These are phyloP conservation scores for Taiwanofungus camphoratus DNA, from an alignment of 1,284 basidiomycete species.

Conservation along the genomic window DNA sequence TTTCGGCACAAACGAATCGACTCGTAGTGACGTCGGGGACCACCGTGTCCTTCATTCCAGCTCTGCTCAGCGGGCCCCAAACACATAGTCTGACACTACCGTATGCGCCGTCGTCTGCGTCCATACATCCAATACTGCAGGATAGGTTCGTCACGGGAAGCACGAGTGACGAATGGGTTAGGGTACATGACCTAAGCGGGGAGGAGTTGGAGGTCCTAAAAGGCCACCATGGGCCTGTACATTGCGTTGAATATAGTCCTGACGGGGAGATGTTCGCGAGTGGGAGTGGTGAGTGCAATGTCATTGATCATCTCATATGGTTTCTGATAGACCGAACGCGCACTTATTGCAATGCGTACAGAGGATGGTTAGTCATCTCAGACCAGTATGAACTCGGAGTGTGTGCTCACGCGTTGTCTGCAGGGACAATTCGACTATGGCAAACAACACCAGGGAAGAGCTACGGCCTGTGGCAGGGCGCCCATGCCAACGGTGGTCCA, in stretches of 20 bases:
- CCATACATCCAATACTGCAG: slow-evolving; percentile 83
- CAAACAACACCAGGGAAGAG: slow-evolving; percentile 90
- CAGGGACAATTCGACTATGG: slow-evolving; percentile 93
- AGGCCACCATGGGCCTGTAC: slow-evolving; percentile 96
- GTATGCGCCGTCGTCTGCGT: slow-evolving; percentile 86
- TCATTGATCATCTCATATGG: too few species aligned
- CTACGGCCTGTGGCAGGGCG: slow-evolving; percentile 90
- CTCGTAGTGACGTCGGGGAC: slow-evolving; percentile 90
- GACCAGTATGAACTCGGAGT: not conserved
- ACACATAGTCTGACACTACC: slow-evolving; percentile 68
- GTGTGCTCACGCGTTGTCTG: slow-evolving; percentile 1
- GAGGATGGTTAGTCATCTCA: slow-evolving; percentile 57
- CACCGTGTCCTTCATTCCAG: slow-evolving; percentile 83
- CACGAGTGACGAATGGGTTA: slow-evolving; percentile 90
- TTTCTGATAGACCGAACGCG: too few species aligned
- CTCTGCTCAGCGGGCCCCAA: slow-evolving; percentile 48
- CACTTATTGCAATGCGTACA: slow-evolving; percentile 27
- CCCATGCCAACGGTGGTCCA: slow-evolving; percentile 43
- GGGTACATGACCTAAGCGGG: slow-evolving; percentile 89
- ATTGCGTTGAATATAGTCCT: slow-evolving; percentile 90
- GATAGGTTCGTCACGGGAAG: slow-evolving; percentile 95
- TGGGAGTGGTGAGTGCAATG: slow-evolving; percentile 87
- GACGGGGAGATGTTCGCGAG: slow-evolving; percentile 99
- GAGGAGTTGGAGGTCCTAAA: slow-evolving; percentile 90
- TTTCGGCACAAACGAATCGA: slow-evolving; percentile 78